phyloP scores from a whole-genome alignment of 768 basidiomycete species.

The Rossbeevera mucosa region DNA sequence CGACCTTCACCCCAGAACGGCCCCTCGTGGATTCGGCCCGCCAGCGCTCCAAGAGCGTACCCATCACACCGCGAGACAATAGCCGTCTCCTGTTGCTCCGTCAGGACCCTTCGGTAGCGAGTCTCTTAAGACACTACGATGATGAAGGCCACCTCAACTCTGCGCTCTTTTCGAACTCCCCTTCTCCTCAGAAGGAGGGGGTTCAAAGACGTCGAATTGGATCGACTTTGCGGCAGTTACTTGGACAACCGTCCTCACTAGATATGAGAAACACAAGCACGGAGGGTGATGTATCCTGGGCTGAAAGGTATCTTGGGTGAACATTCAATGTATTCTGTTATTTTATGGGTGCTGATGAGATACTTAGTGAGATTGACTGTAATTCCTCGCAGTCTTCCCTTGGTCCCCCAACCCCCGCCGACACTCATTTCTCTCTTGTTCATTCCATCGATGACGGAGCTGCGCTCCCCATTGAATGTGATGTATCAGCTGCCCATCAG shows the following conservation, averaged over 20 bases:
- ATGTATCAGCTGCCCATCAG: slow-evolving; percentile 35
- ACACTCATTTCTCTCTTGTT: slow-evolving; percentile 36
- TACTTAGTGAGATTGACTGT: slow-evolving; percentile 42
- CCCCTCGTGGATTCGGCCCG: slow-evolving; percentile 27
- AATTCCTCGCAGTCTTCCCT: slow-evolving; percentile 46
- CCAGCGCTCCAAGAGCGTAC: slow-evolving; percentile 31
- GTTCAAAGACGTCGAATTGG: slow-evolving; percentile 58
- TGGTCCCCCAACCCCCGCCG: slow-evolving; percentile 48
- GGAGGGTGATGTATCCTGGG: slow-evolving; percentile 83
- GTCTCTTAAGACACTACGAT: slow-evolving; percentile 69
- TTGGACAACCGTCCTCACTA: slow-evolving; percentile 48
- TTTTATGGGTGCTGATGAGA: slow-evolving; percentile 8
- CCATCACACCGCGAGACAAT: slow-evolving; percentile 41
- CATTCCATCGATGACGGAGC: slow-evolving; percentile 34
- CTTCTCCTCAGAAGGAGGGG: slow-evolving; percentile 34
- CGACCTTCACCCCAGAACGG: slow-evolving; percentile 22
- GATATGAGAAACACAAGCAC: slow-evolving; percentile 32
- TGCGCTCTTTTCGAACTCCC: slow-evolving; percentile 61
- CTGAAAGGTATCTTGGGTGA: slow-evolving; percentile 68
- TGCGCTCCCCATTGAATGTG: slow-evolving; percentile 44
- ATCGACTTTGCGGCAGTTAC: slow-evolving; percentile 69
- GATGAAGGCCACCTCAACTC: slow-evolving; percentile 61
- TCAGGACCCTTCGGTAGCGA: slow-evolving; percentile 75
- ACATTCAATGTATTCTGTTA: slow-evolving; percentile 13
- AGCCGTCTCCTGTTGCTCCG: slow-evolving; percentile 57